Percentiles rank a stretch among this genome's conserved stretches.
Conservation (phyloP, 2,329 filamentous ascomycete genomes). For the Ciborinia camelliae region DNA sequence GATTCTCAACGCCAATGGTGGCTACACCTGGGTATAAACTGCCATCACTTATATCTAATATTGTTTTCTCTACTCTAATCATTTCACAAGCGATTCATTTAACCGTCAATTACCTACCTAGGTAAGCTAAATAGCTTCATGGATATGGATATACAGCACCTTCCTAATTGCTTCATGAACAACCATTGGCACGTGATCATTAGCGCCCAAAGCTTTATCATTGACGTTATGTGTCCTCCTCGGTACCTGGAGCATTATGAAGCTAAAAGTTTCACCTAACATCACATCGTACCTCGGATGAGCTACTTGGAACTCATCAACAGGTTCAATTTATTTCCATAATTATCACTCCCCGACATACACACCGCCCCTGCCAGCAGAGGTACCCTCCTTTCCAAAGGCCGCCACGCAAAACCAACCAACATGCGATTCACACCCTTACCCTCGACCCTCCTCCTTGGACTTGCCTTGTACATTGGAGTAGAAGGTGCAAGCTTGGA, state of each 20-base stretch:
- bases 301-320: conserved; percentile 4
- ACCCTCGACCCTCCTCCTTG: conserved; percentile 30
- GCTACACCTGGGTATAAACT: background rate
- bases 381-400: background rate
- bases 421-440: conserved; percentile 32
- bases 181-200: conserved; percentile 3
- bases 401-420: conserved; percentile 1
- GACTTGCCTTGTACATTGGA: conserved; percentile 30
- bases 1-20: background rate
- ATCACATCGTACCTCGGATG: conserved; percentile 6
- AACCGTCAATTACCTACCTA: too few species aligned
- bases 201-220: background rate
- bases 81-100: background rate
- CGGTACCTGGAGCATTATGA: conserved; percentile 9
- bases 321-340: conserved; percentile 7
- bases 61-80: background rate
- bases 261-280: conserved; percentile 15
- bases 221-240: conserved; percentile 20
- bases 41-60: background rate
- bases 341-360: background rate
- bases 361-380: background rate
- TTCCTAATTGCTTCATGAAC: conserved; percentile 1
- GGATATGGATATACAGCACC: background rate
- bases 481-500: conserved; percentile 30
- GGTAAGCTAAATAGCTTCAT: background rate